Conservation (phyloP, 1,284 basidiomycete genomes). For the Ceratobasidium sp. region DNA sequence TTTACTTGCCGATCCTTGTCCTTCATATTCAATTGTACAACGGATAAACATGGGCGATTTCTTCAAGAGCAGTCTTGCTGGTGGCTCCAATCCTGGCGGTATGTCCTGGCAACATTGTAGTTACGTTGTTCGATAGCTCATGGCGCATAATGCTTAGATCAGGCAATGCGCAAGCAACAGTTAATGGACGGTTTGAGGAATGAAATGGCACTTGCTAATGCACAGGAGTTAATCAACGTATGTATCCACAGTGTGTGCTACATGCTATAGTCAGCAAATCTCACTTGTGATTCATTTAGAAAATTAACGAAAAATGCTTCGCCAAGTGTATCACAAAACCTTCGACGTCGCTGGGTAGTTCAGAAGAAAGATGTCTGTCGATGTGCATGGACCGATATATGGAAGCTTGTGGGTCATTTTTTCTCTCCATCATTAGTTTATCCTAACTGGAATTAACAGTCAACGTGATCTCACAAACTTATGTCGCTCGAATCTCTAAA, state of each 20-base stretch:
- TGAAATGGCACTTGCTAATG: conserved; percentile 78
- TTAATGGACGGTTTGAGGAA: conserved; percentile 74
- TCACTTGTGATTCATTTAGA: conserved; percentile 16
- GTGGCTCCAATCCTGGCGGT: conserved; percentile 6
- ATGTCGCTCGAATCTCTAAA: conserved; percentile 28
- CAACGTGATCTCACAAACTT: conserved; percentile 32
- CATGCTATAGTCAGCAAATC: background rate
- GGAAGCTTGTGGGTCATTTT: conserved; percentile 77
- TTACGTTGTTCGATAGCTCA: background rate
- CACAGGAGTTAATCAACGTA: conserved; percentile 84
- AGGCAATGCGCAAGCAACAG: conserved; percentile 70
- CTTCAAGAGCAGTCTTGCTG: conserved; percentile 22
- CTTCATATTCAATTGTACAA: background rate
- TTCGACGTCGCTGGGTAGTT: conserved; percentile 69
- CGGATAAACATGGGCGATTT: conserved; percentile 17
- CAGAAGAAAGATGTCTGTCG: conserved; percentile 81
- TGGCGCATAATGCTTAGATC: conserved; percentile 56
- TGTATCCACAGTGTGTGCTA: conserved; percentile 43
- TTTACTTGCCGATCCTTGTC: background rate
- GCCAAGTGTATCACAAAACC: conserved; percentile 83
- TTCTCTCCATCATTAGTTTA: background rate
- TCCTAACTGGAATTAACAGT: background rate
- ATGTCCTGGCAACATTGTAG: background rate
- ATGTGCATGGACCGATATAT: conserved; percentile 83
- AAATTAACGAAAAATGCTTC: conserved; percentile 75